A percentile compares a stretch with the other conserved stretches of the same genome.
phyloP scores from a whole-genome alignment of 2,329 filamentous ascomycete species.

The Decorospora gaudefroyi region DNA sequence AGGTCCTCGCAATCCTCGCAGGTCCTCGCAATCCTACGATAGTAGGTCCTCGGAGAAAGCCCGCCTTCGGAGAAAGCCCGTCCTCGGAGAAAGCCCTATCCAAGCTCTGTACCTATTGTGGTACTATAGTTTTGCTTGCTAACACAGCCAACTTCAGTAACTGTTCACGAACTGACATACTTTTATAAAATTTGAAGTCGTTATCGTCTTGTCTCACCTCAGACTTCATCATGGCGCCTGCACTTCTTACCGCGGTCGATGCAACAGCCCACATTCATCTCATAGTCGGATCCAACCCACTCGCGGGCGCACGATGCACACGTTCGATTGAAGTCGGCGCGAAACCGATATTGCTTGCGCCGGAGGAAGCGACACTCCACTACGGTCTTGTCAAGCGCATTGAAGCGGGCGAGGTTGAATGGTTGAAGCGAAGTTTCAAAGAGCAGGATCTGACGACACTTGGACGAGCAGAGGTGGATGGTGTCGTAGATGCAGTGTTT shows the following conservation, averaged over 20 bases:
- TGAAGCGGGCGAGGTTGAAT: slow-evolving; percentile 67
- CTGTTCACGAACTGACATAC: too few relatives aligned
- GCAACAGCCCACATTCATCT: slow-evolving; percentile 75
- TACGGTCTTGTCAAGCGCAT: slow-evolving; percentile 66
- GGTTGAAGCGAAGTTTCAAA: slow-evolving; percentile 68
- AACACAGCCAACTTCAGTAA: too few relatives aligned
- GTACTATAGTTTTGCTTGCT: too few relatives aligned
- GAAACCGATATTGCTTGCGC: slow-evolving; percentile 75
- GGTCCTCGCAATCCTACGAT: too few relatives aligned
- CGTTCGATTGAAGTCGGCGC: slow-evolving; percentile 84
- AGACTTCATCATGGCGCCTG: slow-evolving; percentile 49
- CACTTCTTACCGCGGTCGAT: slow-evolving; percentile 74
- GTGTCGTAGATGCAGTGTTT: slow-evolving; percentile 89
- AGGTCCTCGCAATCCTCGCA: too few relatives aligned
- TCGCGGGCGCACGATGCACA: slow-evolving; percentile 81
- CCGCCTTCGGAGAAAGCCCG: too few relatives aligned
- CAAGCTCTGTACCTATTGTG: too few relatives aligned
- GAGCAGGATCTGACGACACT: slow-evolving; percentile 73
- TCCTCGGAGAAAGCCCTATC: too few relatives aligned
- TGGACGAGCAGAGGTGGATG: slow-evolving; percentile 77
- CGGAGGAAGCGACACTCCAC: slow-evolving; percentile 64
- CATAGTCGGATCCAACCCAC: slow-evolving; percentile 80
- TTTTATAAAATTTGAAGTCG: background rate
- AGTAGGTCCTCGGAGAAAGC: too few relatives aligned
- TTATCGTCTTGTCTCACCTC: background rate